These are phyloP conservation scores for Lactifluus echinatus DNA, from an alignment of 768 basidiomycete species.

Conservation along the genomic window DNA sequence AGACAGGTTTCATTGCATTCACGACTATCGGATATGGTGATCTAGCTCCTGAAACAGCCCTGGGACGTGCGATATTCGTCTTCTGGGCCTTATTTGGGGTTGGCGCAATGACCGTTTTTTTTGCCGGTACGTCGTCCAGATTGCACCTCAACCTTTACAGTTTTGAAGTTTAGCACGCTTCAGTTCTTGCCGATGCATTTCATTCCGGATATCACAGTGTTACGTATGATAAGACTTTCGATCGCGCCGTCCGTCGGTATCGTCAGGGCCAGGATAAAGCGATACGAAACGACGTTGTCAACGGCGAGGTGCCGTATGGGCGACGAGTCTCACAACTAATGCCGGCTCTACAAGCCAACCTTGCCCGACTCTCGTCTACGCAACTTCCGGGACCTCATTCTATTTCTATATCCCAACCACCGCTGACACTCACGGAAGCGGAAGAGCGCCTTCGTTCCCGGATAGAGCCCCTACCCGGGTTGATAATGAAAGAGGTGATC, in stretches of 20 bases:
- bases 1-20: constrained; percentile 60
- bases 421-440: constrained; percentile 4
- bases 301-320: neutral
- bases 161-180: neutral
- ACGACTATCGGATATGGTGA: constrained; percentile 75
- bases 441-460: constrained; percentile 23
- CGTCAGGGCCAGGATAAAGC: constrained; percentile 4
- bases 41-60: constrained; percentile 47
- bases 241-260: constrained; percentile 18
- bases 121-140: constrained; percentile 45
- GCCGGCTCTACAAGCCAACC: constrained; percentile 2
- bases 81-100: constrained; percentile 74
- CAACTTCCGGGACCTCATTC: neutral
- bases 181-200: constrained; percentile 61
- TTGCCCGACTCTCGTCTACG: constrained; percentile 3
- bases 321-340: neutral
- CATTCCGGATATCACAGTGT: constrained; percentile 42
- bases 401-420: neutral
- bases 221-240: constrained; percentile 13
- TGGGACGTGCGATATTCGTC: constrained; percentile 69
- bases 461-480: constrained; percentile 33
- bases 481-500: constrained; percentile 31
- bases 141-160: no score
- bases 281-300: neutral
- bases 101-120: constrained; percentile 64